Base-by-base conservation (phyloP, 345 rosid species). In the Firmiana major region DNA sequence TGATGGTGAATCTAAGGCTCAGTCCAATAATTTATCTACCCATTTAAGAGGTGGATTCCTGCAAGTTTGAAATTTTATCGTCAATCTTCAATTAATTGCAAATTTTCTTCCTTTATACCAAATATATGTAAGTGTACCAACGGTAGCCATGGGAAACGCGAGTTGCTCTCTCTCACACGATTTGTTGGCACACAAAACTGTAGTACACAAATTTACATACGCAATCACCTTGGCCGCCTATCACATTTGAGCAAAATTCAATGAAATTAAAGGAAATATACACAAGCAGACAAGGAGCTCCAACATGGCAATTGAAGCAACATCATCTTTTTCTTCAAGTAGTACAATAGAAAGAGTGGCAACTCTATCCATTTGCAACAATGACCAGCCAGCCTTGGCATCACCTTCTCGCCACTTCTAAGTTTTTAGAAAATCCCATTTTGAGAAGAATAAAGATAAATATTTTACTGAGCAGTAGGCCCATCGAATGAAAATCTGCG, bases 161-260 rank as follows among this genome's bases (percentile, higher is more conserved):
- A n/a, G 24, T 40, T 40, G 49, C 60, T n/a, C 2, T 42, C 21
- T 51, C 51, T 66, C 53, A 68, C 73, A 68, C 73, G 46, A 45
- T 24, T 7, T n/a, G 9, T 21, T 13, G 46, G 73, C 73, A 6
- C 36, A 45, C 55, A 16, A 45, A 43, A 43, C 12, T 22, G 31
- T 22, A 43, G 22, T 11, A 68, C 6, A 68, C 72, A 12, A 68
- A 68, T 22, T 5, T 2, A 16, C 72, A 45, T 1, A 67, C 73
- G 73, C 55, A 68, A 45, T 43, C 72, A 67, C 5, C 72, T 67
- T 45, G 53, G 11, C 55, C n/a, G 54, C 71, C 71, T 22, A n/a
- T 40, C 42, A 40, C 6, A 38, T 15, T 11, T 45, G 53, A 66
- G 36, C 38, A 24, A 46, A 48, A 46, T 12, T 13, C n/a, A 68